phyloP scores from a whole-genome alignment of 371 early-diverging fungal species.

The Umbelopsis sp. region DNA sequence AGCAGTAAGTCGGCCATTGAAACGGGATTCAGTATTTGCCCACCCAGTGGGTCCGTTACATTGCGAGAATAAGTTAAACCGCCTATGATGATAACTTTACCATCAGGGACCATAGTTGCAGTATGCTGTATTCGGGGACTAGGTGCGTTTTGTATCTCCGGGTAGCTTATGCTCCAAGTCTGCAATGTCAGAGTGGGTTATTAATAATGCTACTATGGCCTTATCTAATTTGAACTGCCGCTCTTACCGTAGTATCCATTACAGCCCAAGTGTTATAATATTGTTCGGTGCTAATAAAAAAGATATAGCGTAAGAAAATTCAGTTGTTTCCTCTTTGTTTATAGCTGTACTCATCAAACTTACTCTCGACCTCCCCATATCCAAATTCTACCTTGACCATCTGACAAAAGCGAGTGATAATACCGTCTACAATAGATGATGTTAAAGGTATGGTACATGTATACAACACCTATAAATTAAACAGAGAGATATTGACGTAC shows the following conservation, averaged over 20 bases:
- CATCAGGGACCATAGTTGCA: conserved; percentile 31
- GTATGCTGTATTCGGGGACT: conserved; percentile 34
- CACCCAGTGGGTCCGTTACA: conserved; percentile 34
- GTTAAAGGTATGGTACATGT: conserved; percentile 25
- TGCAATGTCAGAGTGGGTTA: neutral
- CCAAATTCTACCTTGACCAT: conserved; percentile 40
- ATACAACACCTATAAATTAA: neutral
- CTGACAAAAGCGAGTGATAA: conserved; percentile 20
- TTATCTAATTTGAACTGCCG: neutral
- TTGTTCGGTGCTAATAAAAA: conserved; percentile 19
- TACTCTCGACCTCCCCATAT: conserved; percentile 49
- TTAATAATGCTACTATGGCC: neutral
- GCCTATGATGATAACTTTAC: conserved; percentile 28
- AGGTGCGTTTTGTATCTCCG: conserved; percentile 21
- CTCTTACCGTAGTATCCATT: conserved; percentile 35
- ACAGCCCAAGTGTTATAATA: conserved; percentile 38
- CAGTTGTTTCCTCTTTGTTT: neutral
- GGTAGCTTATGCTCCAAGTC: conserved; percentile 28
- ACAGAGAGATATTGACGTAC: conserved; percentile 5
- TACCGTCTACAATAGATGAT: conserved; percentile 30
- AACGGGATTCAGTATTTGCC: conserved; percentile 36
- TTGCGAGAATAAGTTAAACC: conserved; percentile 27
- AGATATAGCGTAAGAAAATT: conserved; percentile 6
- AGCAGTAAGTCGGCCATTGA: conserved; percentile 42
- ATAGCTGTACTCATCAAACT: neutral